Evolutionary conservation across 805 yeast species (phyloP).

Genomic region (Saccharomycodes ludwigii): DNA sequence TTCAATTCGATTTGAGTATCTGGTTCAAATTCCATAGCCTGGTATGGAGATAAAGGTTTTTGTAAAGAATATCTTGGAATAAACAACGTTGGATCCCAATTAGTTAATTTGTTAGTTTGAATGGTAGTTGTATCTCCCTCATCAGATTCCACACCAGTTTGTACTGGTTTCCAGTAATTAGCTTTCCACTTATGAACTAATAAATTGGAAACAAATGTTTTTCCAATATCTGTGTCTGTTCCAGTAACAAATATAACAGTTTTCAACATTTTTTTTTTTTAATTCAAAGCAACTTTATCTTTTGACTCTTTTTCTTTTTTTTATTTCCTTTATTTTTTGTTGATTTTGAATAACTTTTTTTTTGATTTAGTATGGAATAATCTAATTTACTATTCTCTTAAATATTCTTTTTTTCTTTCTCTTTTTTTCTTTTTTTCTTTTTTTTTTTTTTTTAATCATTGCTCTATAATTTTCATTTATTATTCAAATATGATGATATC

Average conservation of each 20-base stretch:
- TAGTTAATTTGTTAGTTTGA: slow-evolving; percentile 1
- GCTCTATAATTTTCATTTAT: too few relatives aligned
- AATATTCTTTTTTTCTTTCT: too few relatives aligned
- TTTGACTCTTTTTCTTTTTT: too few relatives aligned
- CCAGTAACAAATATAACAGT: slow-evolving; percentile 22
- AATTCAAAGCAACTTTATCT: too few relatives aligned
- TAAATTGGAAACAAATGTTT: slow-evolving; percentile 19
- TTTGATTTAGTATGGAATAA: too few relatives aligned
- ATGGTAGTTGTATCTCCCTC: slow-evolving; percentile 17
- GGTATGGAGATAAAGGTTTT: slow-evolving; percentile 20
- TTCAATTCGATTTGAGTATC: slow-evolving; percentile 9
- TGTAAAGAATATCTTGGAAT: slow-evolving; percentile 12
- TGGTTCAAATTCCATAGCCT: slow-evolving; percentile 16
- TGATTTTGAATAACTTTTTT: too few relatives aligned
- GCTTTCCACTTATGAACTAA: slow-evolving; percentile 17
- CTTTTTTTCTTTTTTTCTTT: too few relatives aligned
- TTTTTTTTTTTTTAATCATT: too few relatives aligned
- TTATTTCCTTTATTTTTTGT: too few relatives aligned
- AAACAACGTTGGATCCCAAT: slow-evolving; percentile 8
- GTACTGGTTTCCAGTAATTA: slow-evolving; percentile 22
- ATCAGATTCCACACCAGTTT: slow-evolving; percentile 20
- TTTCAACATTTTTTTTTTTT: too few relatives aligned
- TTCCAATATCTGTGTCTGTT: slow-evolving; percentile 25
- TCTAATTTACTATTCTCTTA: too few relatives aligned
- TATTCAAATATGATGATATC: too few relatives aligned